Conservation (phyloP, 495 filamentous ascomycete species). For the Emericellopsis terricola region DNA sequence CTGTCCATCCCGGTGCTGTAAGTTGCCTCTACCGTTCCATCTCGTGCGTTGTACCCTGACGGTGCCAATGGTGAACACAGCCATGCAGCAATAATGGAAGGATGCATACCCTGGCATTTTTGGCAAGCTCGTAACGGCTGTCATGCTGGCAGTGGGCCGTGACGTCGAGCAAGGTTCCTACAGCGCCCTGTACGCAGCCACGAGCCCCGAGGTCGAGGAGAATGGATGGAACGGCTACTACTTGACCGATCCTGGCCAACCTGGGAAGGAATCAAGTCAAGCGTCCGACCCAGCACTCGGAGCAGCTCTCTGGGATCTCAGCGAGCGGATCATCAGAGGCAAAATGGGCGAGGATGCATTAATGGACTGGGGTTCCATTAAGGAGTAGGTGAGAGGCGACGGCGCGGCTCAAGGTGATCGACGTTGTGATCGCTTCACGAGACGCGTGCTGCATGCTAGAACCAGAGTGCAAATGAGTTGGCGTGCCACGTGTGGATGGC, state of each 20-base stretch:
- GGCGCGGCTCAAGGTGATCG: too few species aligned
- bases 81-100: constrained; percentile 30
- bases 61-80: constrained; percentile 17
- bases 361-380: constrained; percentile 18
- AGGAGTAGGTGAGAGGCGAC: too few species aligned
- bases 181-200: constrained; percentile 22
- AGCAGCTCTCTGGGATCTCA: constrained; percentile 22
- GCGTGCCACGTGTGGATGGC: too few species aligned
- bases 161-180: constrained; percentile 23
- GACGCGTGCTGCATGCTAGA: too few species aligned
- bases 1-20: constrained; percentile 26
- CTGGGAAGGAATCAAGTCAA: constrained; percentile 17
- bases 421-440: too few species aligned
- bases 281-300: constrained; percentile 22
- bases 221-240: constrained; percentile 23
- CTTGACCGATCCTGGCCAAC: constrained; percentile 16
- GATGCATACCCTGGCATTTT: constrained; percentile 24
- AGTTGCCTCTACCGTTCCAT: constrained; percentile 4
- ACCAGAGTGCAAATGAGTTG: too few species aligned
- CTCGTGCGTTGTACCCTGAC: not conserved
- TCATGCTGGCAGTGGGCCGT: constrained; percentile 15
- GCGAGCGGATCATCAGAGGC: constrained; percentile 19
- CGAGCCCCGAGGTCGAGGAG: constrained; percentile 22
- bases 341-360: constrained; percentile 23
- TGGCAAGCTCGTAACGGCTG: constrained; percentile 17